Evolutionary conservation across 2,329 filamentous ascomycete species (phyloP), one percentile per base, ranked within the genome.

Genomic region (Aspergillus phoenicis): DNA sequence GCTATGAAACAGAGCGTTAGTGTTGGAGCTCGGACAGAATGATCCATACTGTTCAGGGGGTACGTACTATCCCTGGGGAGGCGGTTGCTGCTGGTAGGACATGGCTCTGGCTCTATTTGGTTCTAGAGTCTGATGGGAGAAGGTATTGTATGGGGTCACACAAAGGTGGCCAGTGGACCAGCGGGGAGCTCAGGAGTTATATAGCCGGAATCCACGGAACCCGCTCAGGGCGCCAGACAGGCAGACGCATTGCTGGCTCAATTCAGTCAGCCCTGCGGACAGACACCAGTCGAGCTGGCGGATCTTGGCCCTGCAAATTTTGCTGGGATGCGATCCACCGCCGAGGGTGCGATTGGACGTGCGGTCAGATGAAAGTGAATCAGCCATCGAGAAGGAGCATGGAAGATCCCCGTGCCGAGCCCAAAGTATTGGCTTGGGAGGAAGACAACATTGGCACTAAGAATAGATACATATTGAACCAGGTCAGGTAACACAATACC

Each of bases 61-160:
- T 13, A 56, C 53, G n/a, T 56, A 56, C 53, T 56, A 56, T 33
- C 53, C 53, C 53, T 56, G 53, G 22, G 53, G 53, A 45, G 53
- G 53, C 17, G 53, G 53, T 24, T 43, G 52, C 26, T 17, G 53
- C 30, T 56, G 43, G 53, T 56, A 56, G 13, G 53, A 56, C 53
- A 56, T 56, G 39, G 53, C 20, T 28, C 4, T 22, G 3, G 15
- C 11, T 36, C 33, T 36, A 10, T 36, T 2, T 36, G 3, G 10
- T 24, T 55, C 22, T 43, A 22, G 20, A 24, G 20, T 45, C 20
- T 15, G 20, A 45, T 3, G 4, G 20, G 7, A 45, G 17, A 7
- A 7, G 5, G 33, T 13, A 36, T 15, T 36, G 33, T 36, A 45
- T 45, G 20, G 41, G 41, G 41, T 45, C 41, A 45, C 41, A 15